Conservation (phyloP, 2,329 filamentous ascomycete genomes). For the Microsporum canis region DNA sequence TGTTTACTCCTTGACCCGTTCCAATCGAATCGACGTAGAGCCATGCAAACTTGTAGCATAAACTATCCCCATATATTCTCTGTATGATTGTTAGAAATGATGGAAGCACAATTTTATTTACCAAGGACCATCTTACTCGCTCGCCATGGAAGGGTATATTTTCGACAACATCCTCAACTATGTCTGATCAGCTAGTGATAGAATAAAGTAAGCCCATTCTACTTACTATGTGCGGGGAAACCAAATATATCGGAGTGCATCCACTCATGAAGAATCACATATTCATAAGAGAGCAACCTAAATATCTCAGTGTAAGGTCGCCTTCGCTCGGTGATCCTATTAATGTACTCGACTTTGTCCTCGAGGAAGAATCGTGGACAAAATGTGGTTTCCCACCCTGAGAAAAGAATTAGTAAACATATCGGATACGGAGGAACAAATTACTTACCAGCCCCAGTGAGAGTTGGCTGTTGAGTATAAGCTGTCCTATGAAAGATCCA, state of each 20-base stretch:
- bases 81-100: not conserved
- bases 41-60: slow-evolving; percentile 1
- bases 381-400: slow-evolving; percentile 1
- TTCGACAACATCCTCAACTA: too few relatives aligned
- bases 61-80: not conserved
- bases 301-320: not conserved
- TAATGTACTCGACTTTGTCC: not conserved
- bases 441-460: too few relatives aligned
- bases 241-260: slow-evolving; percentile 1
- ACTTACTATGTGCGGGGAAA: not conserved
- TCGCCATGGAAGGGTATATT: too few relatives aligned
- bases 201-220: not conserved
- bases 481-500: not conserved
- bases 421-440: not conserved
- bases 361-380: slow-evolving; percentile 1
- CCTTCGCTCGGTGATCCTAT: slow-evolving; percentile 1
- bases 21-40: not conserved
- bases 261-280: slow-evolving; percentile 3
- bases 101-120: not conserved
- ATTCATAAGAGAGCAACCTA: not conserved
- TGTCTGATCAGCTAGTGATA: not conserved
- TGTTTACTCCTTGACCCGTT: not conserved
- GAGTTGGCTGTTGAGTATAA: not conserved
- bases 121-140: not conserved
- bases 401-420: not conserved